Base-by-base conservation (phyloP, 176 grass and related monocot species). In the Cocos nucifera region DNA sequence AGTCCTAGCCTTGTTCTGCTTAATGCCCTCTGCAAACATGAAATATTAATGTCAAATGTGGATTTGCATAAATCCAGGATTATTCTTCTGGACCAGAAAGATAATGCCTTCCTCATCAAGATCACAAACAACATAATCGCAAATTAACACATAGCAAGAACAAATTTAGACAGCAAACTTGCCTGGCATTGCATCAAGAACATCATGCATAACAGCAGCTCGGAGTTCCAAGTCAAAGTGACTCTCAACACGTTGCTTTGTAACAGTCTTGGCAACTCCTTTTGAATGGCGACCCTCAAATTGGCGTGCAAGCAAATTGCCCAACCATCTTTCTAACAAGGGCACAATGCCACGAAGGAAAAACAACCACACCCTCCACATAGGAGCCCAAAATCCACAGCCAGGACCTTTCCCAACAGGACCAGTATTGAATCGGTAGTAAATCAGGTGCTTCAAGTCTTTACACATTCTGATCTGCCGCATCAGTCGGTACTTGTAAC, bases 141-240 rank as follows among this genome's bases (percentile, higher is more conserved):
- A 44, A 44, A 44, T 44, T 10, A 44, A 44, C 8, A 44, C 2
- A 10, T 14, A 44, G 35, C 35, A 44, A 44, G 1, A 44, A 12
- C 2, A 44, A 44, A 12, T 44, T 10, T 44, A 44, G 35, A 44
- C 9, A 2, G 10, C 0, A 10, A 44, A 27, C 22, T 26, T 25
- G 77, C 80, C 80, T 54, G 92, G 92, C 92, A 97, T 97, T 61
- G 92, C 92, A 91, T 97, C 92, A 70, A 97, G 81, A 64, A 97
- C 87, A 88, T 97, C 92, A 56, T 97, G 92, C 92, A 97, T 97
- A 66, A 97, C 92, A 51, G 92, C 92, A 61, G 92, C 92, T 53
- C 87, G 77, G 65, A 97, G 92, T 65, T 97, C 92, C 26, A 97
- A 69, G 90, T 97, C 92, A 24, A 97, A 97, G 52, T 97, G 92